Percentiles rank a stretch among this genome's conserved stretches.
Conservation (phyloP, 2,329 filamentous ascomycete species). For the Ascocoryne sarcoides region DNA sequence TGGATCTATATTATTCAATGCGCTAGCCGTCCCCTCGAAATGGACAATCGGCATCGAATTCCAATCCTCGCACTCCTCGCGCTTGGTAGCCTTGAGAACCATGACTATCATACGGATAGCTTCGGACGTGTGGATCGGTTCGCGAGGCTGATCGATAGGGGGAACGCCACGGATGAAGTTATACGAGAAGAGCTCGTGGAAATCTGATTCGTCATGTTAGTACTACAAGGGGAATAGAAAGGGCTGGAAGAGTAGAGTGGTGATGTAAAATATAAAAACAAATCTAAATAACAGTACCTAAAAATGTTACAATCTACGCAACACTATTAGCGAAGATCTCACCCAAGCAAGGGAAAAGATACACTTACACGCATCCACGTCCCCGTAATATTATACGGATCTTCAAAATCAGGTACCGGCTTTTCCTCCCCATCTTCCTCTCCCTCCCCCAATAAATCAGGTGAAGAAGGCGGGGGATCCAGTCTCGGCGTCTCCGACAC, state of each 20-base stretch:
- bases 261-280: no score
- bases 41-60: slow-evolving; percentile 55
- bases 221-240: not conserved
- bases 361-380: slow-evolving; percentile 62
- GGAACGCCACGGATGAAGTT: slow-evolving; percentile 50
- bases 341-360: no score
- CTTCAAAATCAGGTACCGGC: slow-evolving; percentile 33
- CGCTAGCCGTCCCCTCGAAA: slow-evolving; percentile 54
- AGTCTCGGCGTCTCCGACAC: no score
- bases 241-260: slow-evolving; percentile 30
- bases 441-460: slow-evolving; percentile 1
- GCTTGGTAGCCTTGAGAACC: slow-evolving; percentile 51
- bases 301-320: no score
- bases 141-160: slow-evolving; percentile 36
- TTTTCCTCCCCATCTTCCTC: not conserved
- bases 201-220: slow-evolving; percentile 39
- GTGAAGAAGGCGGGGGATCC: no score
- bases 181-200: slow-evolving; percentile 62
- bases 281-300: no score
- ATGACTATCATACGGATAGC: slow-evolving; percentile 63
- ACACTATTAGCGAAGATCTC: no score
- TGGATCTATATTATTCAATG: slow-evolving; percentile 56
- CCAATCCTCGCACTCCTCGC: slow-evolving; percentile 52
- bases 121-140: slow-evolving; percentile 52
- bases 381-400: slow-evolving; percentile 64